Evolutionary conservation across 306 rosid genomes (phyloP).

Genomic region (Medicago arabica): DNA sequence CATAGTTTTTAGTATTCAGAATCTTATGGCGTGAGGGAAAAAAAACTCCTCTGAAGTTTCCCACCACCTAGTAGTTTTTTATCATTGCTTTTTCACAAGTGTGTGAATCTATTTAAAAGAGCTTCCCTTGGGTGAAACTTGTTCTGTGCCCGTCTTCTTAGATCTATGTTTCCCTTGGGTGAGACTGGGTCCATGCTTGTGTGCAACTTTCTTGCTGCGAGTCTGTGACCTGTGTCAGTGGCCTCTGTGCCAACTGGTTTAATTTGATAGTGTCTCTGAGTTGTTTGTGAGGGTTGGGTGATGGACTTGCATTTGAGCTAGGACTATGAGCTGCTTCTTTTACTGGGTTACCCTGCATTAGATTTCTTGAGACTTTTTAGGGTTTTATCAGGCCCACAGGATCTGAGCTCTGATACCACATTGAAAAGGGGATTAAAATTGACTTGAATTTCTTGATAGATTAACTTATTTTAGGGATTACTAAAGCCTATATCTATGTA

Average conservation of each 20-base stretch:
- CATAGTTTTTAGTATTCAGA: background rate
- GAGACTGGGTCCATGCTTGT: background rate
- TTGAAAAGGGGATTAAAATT: background rate
- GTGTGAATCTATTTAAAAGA: background rate
- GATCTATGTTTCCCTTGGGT: conserved; percentile 19
- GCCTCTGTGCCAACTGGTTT: background rate
- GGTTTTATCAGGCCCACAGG: background rate
- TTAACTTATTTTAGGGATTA: background rate
- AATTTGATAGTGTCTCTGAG: background rate
- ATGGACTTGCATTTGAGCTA: background rate
- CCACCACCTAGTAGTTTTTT: background rate
- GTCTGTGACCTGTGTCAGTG: background rate
- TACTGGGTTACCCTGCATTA: no score
- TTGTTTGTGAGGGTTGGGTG: background rate
- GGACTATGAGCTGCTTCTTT: background rate
- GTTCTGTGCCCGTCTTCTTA: background rate
- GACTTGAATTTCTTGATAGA: background rate
- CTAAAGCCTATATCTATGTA: background rate
- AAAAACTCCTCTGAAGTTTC: background rate
- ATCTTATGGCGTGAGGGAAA: background rate
- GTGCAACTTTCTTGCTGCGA: background rate
- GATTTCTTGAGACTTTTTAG: background rate
- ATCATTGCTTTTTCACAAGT: background rate
- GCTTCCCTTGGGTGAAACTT: background rate
- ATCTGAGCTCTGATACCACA: background rate